A percentile compares a stretch with the other conserved stretches of the same genome.
Conservation (phyloP, 1,139 yeast species). For the Yamadazyma dendronema region DNA sequence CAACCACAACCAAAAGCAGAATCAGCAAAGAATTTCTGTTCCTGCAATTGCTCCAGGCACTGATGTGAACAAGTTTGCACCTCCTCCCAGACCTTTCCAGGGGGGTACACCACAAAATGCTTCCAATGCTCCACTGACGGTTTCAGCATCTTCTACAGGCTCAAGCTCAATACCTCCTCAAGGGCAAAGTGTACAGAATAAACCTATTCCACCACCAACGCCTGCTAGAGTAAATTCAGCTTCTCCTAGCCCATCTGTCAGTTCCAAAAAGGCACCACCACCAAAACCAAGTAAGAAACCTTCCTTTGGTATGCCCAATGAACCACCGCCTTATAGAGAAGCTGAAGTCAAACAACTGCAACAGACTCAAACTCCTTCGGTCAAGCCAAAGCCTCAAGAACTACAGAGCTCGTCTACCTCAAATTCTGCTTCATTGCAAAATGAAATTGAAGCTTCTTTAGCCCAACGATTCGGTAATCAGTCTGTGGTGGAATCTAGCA, state of each 20-base stretch:
- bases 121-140: constrained; percentile 11
- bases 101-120: constrained; percentile 3
- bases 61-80: constrained; percentile 14
- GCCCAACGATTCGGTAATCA: constrained; percentile 4
- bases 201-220: constrained; percentile 6
- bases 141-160: constrained; percentile 9
- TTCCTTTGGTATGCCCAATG: constrained; percentile 13
- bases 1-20: background rate
- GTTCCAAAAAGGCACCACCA: constrained; percentile 31
- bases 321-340: constrained; percentile 29
- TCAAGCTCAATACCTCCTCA: too few species aligned
- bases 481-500: background rate
- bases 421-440: constrained; percentile 1
- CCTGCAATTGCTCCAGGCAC: constrained; percentile 15
- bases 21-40: constrained; percentile 5
- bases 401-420: constrained; percentile 10
- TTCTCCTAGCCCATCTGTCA: constrained; percentile 4
- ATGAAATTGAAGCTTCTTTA: constrained; percentile 9
- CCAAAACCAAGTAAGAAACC: constrained; percentile 40
- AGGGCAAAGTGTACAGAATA: too few species aligned
- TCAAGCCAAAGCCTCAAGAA: constrained; percentile 12
- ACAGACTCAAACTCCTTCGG: constrained; percentile 9
- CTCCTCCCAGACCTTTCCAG: constrained; percentile 18
- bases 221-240: constrained; percentile 16
- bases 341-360: constrained; percentile 1